Evolutionary conservation across 768 basidiomycete species (phyloP).

Genomic region (Leccinum disarticulatum): DNA sequence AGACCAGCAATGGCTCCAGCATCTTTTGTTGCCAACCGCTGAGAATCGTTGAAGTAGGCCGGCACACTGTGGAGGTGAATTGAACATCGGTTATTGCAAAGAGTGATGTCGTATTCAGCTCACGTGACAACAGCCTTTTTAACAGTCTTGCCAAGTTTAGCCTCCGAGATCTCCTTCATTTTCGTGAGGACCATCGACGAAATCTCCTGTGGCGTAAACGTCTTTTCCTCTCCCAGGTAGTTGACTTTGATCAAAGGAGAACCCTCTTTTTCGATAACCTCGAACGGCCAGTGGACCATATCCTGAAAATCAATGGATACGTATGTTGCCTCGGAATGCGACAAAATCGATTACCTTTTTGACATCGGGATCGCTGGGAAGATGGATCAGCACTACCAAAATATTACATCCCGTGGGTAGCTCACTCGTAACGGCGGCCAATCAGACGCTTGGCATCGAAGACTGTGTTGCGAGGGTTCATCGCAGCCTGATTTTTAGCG

Average conservation of each 20-base stretch:
- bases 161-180: slow-evolving; percentile 99
- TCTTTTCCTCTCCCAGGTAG: slow-evolving; percentile 93
- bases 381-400: slow-evolving; percentile 2
- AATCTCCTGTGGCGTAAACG: slow-evolving; percentile 97
- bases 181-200: slow-evolving; percentile 99
- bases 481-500: slow-evolving; percentile 98
- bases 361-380: slow-evolving; percentile 83
- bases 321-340: background rate
- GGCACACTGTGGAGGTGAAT: slow-evolving; percentile 61
- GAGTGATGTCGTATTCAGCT: slow-evolving; percentile 32
- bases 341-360: slow-evolving; percentile 57
- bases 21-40: slow-evolving; percentile 98
- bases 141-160: slow-evolving; percentile 97
- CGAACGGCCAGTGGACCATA: slow-evolving; percentile 97
- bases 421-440: slow-evolving; percentile 93
- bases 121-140: slow-evolving; percentile 99
- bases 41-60: slow-evolving; percentile 99
- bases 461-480: slow-evolving; percentile 99
- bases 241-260: slow-evolving; percentile 96
- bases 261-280: slow-evolving; percentile 94
- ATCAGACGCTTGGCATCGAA: slow-evolving; percentile 99
- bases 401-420: slow-evolving; percentile 8
- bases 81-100: slow-evolving; percentile 5
- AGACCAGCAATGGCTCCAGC: slow-evolving; percentile 97
- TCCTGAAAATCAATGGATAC: slow-evolving; percentile 51